Evolutionary conservation across 176 grass and related monocot genomes (phyloP), one percentile per base, ranked within the genome.

Genomic region (Avena eriantha): DNA sequence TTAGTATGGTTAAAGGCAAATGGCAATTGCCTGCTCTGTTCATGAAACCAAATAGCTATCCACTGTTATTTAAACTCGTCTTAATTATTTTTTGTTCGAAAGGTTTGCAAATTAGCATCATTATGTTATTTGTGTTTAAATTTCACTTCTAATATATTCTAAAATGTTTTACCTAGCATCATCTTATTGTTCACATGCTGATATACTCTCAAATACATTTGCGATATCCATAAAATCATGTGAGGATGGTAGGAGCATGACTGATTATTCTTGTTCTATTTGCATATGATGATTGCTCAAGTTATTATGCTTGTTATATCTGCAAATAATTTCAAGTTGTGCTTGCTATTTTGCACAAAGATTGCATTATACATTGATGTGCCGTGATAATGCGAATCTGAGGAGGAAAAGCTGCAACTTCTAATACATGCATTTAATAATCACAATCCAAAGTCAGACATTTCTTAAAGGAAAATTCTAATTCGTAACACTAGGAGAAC

Each of bases 121-220:
- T 56, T 21, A 61, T 75, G 24, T 63, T 74, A 11, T 67, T 6
- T 7, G 19, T 65, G 8, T 81, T 48, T n/a, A 66, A 54, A 45
- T 69, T 69, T 77, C 76, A 69, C 50, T 70, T 46, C 34, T 16
- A 48, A 17, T 33, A 15, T 23, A 59, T 14, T 80, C 53, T 49
- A 19, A 31, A 58, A 51, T 84, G 17, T 77, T 63, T 81, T 87
- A 24, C 15, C 66, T 39, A 69, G 34, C 56, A 74, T 63, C 69
- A 65, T 70, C 5, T 24, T 58, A 83, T 57, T 83, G 80, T 47
- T 83, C n/a, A 43, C 43, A n/a, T 76, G 46, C 11, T 76, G 41
- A 49, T 48, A 45, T 17, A 45, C 67, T 54, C 48, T 5, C 15
- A 69, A 43, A 55, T 66, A 13, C 41, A 35, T 48, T 60, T 57